phyloP scores from a whole-genome alignment of 139 green algal species.

The Monoraphidium neglectum region DNA sequence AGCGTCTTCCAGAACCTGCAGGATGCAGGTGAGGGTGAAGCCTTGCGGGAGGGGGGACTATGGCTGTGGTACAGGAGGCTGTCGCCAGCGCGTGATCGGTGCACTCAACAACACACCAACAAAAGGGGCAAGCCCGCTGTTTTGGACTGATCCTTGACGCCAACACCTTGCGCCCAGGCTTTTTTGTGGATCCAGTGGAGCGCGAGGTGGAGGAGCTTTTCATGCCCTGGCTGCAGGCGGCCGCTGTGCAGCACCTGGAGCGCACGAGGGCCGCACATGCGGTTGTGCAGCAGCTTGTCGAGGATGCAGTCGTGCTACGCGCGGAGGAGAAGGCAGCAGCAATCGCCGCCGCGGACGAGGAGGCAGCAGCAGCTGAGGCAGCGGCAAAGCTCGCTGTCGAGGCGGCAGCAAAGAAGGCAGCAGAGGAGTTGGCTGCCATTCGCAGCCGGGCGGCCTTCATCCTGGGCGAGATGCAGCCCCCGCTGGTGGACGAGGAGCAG shows the following conservation, averaged over 20 bases:
- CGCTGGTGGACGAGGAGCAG: slow-evolving; percentile 25
- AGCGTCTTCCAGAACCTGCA: slow-evolving; percentile 70
- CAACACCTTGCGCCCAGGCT: slow-evolving; percentile 36
- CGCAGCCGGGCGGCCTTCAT: slow-evolving; percentile 44
- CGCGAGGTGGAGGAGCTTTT: slow-evolving; percentile 72
- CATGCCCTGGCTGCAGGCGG: slow-evolving; percentile 75
- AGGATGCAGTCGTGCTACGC: slow-evolving; percentile 24
- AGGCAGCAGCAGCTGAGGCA: slow-evolving; percentile 30
- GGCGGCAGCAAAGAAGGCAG: slow-evolving; percentile 30
- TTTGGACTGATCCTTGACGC: too few relatives aligned
- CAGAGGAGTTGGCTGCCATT: slow-evolving; percentile 39
- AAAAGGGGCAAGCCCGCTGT: too few relatives aligned
- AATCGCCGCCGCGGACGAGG: slow-evolving; percentile 10
- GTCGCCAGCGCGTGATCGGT: too few relatives aligned
- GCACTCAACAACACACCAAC: too few relatives aligned
- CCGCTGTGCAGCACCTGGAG: slow-evolving; percentile 48
- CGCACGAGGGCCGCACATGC: slow-evolving; percentile 6
- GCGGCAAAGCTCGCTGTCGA: slow-evolving; percentile 32
- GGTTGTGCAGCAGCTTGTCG: slow-evolving; percentile 39
- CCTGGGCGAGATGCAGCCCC: slow-evolving; percentile 38
- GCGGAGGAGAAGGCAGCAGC: slow-evolving; percentile 10
- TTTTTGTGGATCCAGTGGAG: slow-evolving; percentile 86
- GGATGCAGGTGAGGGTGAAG: not conserved
- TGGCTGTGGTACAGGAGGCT: too few relatives aligned
- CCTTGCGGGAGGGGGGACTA: too few relatives aligned